Base-by-base conservation (phyloP, 2,329 filamentous ascomycete genomes). In the Phialemonium atrogriseum region DNA sequence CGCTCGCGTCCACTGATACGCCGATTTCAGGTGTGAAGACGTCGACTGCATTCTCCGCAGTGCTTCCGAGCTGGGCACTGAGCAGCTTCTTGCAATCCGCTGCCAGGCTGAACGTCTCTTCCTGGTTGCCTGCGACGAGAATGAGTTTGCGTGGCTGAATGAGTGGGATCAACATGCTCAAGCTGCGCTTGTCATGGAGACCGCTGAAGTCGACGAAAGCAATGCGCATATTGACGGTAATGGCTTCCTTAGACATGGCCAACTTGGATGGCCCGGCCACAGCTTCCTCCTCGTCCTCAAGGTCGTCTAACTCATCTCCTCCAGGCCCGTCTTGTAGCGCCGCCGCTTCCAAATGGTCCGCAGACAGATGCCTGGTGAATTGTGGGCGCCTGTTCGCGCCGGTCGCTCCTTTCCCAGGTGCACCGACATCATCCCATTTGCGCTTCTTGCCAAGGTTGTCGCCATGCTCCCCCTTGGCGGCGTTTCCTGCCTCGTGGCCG, bases 141-240 rank as follows among this genome's bases (percentile, higher is more conserved):
- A 98, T 93, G 32, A 98, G 70, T 55, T 98, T 98, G 33, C 89
- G 80, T 5, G 91, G 91, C 48, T 88, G 80, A 43, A 98, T 94
- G 5, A 96, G 72, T 0, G 91, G 91, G 30, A 98, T 86, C 33
- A 98, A 63, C 80, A 95, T 95, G 56, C 89, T 85, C 29, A 98
- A 64, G 55, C 86, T 94, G 44, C 89, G 83, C 54, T 88, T 88
- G 52, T 96, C 91, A 55, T 96, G 89, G 15, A 96, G 62, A 15
- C 89, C 91, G 31, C 83, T 80, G 51, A 94, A 95, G 57, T 98
- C 91, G 32, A 98, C 78, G 54, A 84, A 91, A 3, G 84, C 83
- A 42, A 98, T 77, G 27, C 80, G 77, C 30, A 91, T 66, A 41
- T 84, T 78, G 35, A 89, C 66, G 9, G 68, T 64, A 16, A 96